Evolutionary conservation across 2,329 filamentous ascomycete genomes (phyloP).

Genomic region (Aspergillus sergii): DNA sequence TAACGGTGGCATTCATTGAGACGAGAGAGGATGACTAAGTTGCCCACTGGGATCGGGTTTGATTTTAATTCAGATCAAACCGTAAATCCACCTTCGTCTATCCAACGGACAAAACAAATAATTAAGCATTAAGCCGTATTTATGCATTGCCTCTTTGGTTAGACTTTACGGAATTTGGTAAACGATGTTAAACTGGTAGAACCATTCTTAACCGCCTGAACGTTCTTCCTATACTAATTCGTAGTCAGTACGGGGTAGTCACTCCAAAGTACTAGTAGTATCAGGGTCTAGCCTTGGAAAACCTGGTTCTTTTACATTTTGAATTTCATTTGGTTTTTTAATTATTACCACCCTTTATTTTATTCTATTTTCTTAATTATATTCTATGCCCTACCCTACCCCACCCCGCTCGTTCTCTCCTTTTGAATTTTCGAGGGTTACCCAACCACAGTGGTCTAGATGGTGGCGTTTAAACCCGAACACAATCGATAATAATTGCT

Average conservation of each 20-base stretch:
- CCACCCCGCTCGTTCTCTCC: neutral
- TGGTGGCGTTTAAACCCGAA: conserved; percentile 15
- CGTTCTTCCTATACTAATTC: neutral
- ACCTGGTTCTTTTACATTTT: neutral
- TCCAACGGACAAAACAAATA: neutral
- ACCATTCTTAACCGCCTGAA: conserved; percentile 1
- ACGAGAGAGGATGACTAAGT: neutral
- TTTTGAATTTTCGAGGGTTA: neutral
- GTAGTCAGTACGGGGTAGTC: neutral
- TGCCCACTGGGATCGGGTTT: neutral
- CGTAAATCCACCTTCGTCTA: neutral
- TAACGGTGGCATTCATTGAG: neutral
- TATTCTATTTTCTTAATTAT: neutral
- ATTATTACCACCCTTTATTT: neutral
- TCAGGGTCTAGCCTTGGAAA: neutral
- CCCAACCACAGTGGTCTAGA: conserved; percentile 11
- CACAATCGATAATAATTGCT: conserved; percentile 16
- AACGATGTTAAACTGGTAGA: neutral
- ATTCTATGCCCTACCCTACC: too few species aligned
- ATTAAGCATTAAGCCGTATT: neutral
- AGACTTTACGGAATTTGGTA: neutral
- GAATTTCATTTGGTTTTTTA: neutral
- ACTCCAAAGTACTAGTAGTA: neutral
- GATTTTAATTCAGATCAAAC: neutral
- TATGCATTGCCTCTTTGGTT: neutral